Percentiles rank a stretch among this genome's conserved stretches.
Evolutionary conservation across 805 yeast genomes (phyloP).

Genomic region (Lipomyces orientalis): DNA sequence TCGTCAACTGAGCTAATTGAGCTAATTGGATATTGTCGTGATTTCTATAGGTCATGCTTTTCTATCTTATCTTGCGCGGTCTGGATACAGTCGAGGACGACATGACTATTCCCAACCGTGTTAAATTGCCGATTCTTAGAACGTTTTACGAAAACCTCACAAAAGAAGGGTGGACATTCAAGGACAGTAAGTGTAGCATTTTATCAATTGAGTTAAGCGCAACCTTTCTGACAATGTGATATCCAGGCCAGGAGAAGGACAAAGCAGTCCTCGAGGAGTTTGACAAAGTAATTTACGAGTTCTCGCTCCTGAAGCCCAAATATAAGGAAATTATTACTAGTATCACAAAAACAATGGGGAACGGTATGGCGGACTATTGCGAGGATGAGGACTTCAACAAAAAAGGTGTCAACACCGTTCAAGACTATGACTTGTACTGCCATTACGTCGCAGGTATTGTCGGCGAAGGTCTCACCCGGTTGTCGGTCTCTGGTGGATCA

Average conservation of each 20-base stretch:
- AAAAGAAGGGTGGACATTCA: conserved; percentile 77
- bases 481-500: conserved; percentile 77
- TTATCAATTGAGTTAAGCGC: not conserved
- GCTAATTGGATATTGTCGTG: no score
- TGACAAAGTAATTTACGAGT: conserved; percentile 69
- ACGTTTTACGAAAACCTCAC: conserved; percentile 67
- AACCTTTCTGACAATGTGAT: not conserved
- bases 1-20: not conserved
- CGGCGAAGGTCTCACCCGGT: conserved; percentile 90
- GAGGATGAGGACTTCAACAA: conserved; percentile 75
- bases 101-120: conserved; percentile 74
- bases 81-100: conserved; percentile 97
- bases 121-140: conserved; percentile 77
- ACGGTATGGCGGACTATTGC: conserved; percentile 93
- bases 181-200: conserved; percentile 53
- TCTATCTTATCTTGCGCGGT: conserved; percentile 85
- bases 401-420: conserved; percentile 76
- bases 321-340: conserved; percentile 81
- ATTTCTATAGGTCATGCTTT: conserved; percentile 57
- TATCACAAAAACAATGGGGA: conserved; percentile 86
- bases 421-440: conserved; percentile 89
- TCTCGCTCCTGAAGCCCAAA: conserved; percentile 69
- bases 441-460: conserved; percentile 97
- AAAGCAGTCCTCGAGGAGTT: conserved; percentile 81
- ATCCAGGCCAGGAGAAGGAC: conserved; percentile 78